Evolutionary conservation across 495 filamentous ascomycete genomes (phyloP).

Genomic region (Podospora comata): DNA sequence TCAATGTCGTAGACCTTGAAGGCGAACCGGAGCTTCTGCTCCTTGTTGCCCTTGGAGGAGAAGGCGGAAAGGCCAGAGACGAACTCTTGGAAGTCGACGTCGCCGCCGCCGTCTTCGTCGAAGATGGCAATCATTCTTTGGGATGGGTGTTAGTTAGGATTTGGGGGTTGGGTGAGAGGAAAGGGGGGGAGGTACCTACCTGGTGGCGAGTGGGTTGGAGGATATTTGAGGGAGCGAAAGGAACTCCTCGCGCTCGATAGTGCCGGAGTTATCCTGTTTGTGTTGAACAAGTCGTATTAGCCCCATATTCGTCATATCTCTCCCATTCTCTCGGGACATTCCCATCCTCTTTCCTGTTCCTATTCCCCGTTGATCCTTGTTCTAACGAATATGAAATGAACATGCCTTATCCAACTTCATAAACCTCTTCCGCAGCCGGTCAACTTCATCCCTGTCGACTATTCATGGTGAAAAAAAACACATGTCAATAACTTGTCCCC

Average conservation of each 20-base stretch:
- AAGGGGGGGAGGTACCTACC: slow-evolving; percentile 48
- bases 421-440: slow-evolving; percentile 90
- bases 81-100: slow-evolving; percentile 99
- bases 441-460: slow-evolving; percentile 98
- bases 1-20: slow-evolving; percentile 99
- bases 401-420: slow-evolving; percentile 98
- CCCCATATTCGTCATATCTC: background rate
- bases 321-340: background rate
- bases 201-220: slow-evolving; percentile 93
- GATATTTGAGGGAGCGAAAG: slow-evolving; percentile 95
- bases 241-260: slow-evolving; percentile 98
- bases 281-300: slow-evolving; percentile 1
- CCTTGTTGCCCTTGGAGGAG: slow-evolving; percentile 96
- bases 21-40: slow-evolving; percentile 95
- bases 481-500: background rate
- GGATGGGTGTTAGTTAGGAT: background rate
- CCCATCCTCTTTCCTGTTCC: background rate
- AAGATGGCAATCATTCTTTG: slow-evolving; percentile 99
- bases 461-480: background rate
- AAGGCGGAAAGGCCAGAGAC: slow-evolving; percentile 94
- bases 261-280: slow-evolving; percentile 87
- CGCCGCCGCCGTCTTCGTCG: slow-evolving; percentile 96
- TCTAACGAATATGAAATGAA: background rate
- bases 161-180: background rate
- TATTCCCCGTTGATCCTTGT: background rate